Evolutionary conservation across 2,329 filamentous ascomycete species (phyloP).

Genomic region (Xylariaceae sp.): DNA sequence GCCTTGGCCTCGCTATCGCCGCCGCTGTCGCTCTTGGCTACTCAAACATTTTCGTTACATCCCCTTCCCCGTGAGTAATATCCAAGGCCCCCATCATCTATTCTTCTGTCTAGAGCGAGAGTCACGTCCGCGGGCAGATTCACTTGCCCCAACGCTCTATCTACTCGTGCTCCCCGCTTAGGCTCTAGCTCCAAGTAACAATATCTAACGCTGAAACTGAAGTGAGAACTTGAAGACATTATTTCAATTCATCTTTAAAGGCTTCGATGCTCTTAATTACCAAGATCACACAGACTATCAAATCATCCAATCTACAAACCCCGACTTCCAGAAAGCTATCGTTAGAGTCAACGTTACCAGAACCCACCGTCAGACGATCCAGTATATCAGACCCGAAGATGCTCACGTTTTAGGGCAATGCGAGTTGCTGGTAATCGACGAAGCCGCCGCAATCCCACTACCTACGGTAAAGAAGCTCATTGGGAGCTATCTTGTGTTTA

Average conservation of each 20-base stretch:
- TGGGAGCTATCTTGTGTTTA: constrained; percentile 96
- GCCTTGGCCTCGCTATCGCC: constrained; percentile 88
- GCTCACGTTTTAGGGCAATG: constrained; percentile 92
- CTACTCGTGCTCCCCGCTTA: background rate
- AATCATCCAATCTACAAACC: constrained; percentile 96
- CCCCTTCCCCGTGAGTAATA: constrained; percentile 19
- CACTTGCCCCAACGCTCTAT: background rate
- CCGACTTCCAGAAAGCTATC: constrained; percentile 98
- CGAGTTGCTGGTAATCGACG: constrained; percentile 92
- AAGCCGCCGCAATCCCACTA: constrained; percentile 92
- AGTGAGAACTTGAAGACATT: constrained; percentile 93
- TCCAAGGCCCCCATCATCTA: background rate
- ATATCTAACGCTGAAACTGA: background rate
- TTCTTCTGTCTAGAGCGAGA: background rate
- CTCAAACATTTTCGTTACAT: constrained; percentile 99
- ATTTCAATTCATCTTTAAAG: constrained; percentile 98
- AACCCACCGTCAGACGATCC: constrained; percentile 93
- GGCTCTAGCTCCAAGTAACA: background rate
- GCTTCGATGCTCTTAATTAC: constrained; percentile 91
- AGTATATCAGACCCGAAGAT: constrained; percentile 97
- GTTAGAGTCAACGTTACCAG: constrained; percentile 94
- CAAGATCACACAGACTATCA: constrained; percentile 95
- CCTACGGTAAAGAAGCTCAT: constrained; percentile 90
- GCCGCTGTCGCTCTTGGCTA: constrained; percentile 94
- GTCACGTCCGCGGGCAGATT: constrained; percentile 65